A percentile compares a stretch with the other conserved stretches of the same genome.
Evolutionary conservation across 345 rosid genomes (phyloP).

Genomic region (Eucalyptus tenuipes): DNA sequence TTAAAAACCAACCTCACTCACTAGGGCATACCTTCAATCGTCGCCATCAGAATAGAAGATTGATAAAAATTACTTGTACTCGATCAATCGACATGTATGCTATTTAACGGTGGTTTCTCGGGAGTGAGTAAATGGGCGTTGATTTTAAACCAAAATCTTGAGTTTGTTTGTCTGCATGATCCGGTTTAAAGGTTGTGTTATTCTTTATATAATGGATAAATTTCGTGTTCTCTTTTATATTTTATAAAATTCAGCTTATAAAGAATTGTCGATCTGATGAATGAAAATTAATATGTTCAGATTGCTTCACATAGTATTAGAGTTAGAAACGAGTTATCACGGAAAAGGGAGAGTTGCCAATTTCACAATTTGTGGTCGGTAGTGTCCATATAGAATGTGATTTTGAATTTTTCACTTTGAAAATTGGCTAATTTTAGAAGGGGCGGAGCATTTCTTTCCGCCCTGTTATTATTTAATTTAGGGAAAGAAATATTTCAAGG

Average conservation of each 20-base stretch:
- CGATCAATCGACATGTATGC: too few relatives aligned
- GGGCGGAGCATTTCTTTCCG: not conserved
- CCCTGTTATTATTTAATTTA: not conserved
- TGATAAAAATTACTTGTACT: too few relatives aligned
- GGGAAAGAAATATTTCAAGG: not conserved
- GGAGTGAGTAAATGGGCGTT: too few relatives aligned
- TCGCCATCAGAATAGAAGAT: too few relatives aligned
- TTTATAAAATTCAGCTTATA: not conserved
- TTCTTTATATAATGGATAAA: too few relatives aligned
- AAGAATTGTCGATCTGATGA: not conserved
- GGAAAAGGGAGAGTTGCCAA: not conserved
- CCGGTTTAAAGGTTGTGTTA: not conserved
- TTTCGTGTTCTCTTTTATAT: too few relatives aligned
- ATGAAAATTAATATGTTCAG: not conserved
- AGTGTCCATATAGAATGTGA: too few relatives aligned
- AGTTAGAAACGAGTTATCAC: not conserved
- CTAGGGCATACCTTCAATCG: too few relatives aligned
- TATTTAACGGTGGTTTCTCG: too few relatives aligned
- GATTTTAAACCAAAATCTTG: too few relatives aligned
- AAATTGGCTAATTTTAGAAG: not conserved
- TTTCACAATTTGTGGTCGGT: too few relatives aligned
- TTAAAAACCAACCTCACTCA: too few relatives aligned
- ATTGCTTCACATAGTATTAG: not conserved
- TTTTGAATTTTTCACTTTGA: not conserved
- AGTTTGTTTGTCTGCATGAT: not conserved